Base-by-base conservation (phyloP, 805 yeast species). In the Wickerhamomyces tratensis region DNA sequence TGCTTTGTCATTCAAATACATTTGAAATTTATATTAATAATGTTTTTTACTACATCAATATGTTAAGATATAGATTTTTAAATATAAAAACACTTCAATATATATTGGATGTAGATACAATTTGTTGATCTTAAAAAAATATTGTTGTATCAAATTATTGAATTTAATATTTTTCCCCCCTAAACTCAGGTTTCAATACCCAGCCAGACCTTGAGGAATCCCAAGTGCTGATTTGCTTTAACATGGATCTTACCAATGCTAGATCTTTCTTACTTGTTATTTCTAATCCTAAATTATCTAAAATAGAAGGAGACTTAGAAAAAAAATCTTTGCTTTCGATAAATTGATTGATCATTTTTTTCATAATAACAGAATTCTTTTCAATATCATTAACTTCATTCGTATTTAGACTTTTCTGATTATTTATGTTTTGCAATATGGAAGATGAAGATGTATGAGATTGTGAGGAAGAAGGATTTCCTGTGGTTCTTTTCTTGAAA, bases 141-240 rank as follows among this genome's bases (percentile, higher is more conserved):
- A 2, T 20, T 4, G 20, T 20, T 4, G 20, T 20, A 20, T 20
- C 20, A 10, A 12, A 33, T 2, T 15, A 31, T 10, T 8, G 3
- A 2, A 27, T 2, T 27, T 26, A n/a, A n/a, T 14, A n/a, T 33
- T 14, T 33, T 20, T 11, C 36, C 31, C 36, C 42, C 42, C 51
- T 59, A 48, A 71, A 76, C 46, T 78, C 87, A 2, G 67, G 68
- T 48, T 79, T 77, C 33, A 86, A 62, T 1, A 54, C 56, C 96
- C 96, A 86, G 0, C 81, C 82, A 42, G 73, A 72, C 35, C 59
- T 62, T 1, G 43, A 51, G n/a, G 63, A 60, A 48, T 80, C 76
- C 88, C 95, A 88, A 1, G 53, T 60, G 3, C 93, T 84, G 20
- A 86, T 74, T 36, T 76, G 71, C 39, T 76, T 73, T 41, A 88